Evolutionary conservation across 345 rosid species (phyloP), one percentile per base, ranked within the genome.

Genomic region (Heritiera fomes): DNA sequence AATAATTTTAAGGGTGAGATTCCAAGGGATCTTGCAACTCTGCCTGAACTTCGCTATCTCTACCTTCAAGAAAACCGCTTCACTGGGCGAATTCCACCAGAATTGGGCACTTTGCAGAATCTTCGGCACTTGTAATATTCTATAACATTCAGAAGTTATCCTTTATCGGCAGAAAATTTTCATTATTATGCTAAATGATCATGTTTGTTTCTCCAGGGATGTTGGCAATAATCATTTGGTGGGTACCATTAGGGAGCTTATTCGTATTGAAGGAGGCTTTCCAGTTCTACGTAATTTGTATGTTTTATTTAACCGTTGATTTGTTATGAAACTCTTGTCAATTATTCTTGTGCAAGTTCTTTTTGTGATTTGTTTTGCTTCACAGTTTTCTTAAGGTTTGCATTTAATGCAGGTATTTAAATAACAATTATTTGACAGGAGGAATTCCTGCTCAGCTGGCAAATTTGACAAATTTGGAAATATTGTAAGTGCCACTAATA

Each of bases 31-130:
- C 85, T 95, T 53, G 98, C 97, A 45, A 87, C 83, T 78, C 93
- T 95, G 78, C 97, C 97, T 0, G 93, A 91, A 87, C 99, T 93
- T 63, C 95, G 96, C 15, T 95, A 92, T 83, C 93, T 95, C 32
- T 90, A 93, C 81, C 90, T 95, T 79, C 98, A 95, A 77, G 95
- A 95, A 84, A 95, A 95, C 78, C 97, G 98, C 79, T 90, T 95
- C 79, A 71, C 82, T 43, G 99, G 99, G 73, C 82, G 97, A 77
- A 88, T 93, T 73, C 98, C 98, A 66, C 85, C 97, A 5, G 99
- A 92, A 76, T 72, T 95, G 75, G 95, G 97, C 73, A 88, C 84
- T 3, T 79, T 95, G 40, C 96, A 88, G 81, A 88, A 93, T 78
- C 92, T 91, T 65, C 87, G 87, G 58, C 89, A 86, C 78, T 83